Percentiles rank a stretch among this genome's conserved stretches.
phyloP scores from a whole-genome alignment of 345 rosid genomes.

The Hibiscus syriacus region DNA sequence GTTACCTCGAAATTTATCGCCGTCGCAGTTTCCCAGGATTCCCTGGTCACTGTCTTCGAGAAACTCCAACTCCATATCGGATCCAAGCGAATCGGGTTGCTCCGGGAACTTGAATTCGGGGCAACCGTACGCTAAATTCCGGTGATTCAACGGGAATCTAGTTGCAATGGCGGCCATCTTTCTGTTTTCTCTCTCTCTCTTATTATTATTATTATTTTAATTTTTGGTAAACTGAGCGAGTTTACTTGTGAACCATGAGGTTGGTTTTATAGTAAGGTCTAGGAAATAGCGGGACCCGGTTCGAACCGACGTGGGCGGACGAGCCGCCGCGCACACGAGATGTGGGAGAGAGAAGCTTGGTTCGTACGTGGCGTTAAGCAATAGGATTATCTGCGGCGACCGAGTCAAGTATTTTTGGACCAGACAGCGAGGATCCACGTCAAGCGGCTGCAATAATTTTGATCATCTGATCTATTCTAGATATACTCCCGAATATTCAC shows the following conservation, averaged over 20 bases:
- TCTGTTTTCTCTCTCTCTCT: not conserved
- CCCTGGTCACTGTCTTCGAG: conserved; percentile 30
- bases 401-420: not conserved
- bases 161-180: conserved; percentile 7
- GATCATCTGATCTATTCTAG: conserved; percentile 7
- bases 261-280: conserved; percentile 11
- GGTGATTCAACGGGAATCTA: conserved; percentile 10
- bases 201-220: no score
- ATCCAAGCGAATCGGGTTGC: conserved; percentile 12
- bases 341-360: not conserved
- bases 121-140: conserved; percentile 9
- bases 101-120: conserved; percentile 13
- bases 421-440: conserved; percentile 43
- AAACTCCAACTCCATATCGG: conserved; percentile 42
- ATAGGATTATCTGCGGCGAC: conserved; percentile 8
- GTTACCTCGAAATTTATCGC: not conserved
- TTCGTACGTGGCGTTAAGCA: conserved; percentile 8
- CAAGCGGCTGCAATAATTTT: conserved; percentile 16
- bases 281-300: conserved; percentile 14
- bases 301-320: conserved; percentile 29
- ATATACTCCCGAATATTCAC: conserved; percentile 34
- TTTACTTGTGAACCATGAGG: not conserved
- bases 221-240: not conserved
- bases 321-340: conserved; percentile 26
- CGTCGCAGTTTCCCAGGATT: conserved; percentile 2